Evolutionary conservation across 2,329 filamentous ascomycete species (phyloP).

Genomic region (Mollisiaceae sp.): DNA sequence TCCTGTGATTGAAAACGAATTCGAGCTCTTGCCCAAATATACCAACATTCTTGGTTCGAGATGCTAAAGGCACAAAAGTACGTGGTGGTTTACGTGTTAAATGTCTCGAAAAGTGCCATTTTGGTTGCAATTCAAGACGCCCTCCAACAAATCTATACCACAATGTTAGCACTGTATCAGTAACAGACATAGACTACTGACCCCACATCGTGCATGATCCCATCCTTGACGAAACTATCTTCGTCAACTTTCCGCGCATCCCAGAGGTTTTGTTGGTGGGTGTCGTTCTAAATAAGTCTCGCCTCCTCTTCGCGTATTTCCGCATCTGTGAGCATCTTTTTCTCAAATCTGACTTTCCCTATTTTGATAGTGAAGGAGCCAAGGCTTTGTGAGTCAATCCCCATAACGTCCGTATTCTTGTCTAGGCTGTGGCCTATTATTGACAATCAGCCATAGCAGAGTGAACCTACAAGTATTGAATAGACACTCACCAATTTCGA

Average conservation of each 20-base stretch:
- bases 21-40: neutral
- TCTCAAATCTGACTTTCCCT: neutral
- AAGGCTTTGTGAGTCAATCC: neutral
- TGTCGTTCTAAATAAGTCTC: neutral
- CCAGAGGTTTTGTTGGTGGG: neutral
- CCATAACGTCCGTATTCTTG: neutral
- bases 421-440: neutral
- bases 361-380: neutral
- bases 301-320: neutral
- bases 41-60: too few relatives aligned
- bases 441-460: neutral
- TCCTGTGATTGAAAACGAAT: slow-evolving; percentile 11
- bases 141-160: neutral
- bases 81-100: neutral
- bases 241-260: slow-evolving; percentile 14
- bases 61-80: neutral
- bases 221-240: slow-evolving; percentile 2
- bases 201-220: slow-evolving; percentile 9
- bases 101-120: neutral
- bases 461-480: neutral
- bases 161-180: neutral
- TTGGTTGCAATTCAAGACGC: neutral
- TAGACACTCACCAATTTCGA: neutral
- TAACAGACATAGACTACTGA: neutral
- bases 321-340: neutral